Evolutionary conservation across 2,329 filamentous ascomycete species (phyloP), one percentile per base, ranked within the genome.

Genomic region (Thielaviopsis musarum): DNA sequence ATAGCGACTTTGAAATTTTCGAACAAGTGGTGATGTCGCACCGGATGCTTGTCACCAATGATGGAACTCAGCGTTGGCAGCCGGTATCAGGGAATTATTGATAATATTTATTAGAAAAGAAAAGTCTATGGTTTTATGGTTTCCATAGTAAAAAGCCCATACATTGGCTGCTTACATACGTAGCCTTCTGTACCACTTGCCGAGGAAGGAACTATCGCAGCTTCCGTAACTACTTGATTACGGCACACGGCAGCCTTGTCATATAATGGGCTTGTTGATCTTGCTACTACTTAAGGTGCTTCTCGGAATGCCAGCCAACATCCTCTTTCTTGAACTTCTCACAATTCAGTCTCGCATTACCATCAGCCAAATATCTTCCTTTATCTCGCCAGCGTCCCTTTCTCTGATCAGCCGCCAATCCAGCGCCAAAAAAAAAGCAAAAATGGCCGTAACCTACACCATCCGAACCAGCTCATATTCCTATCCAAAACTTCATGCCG

Each of bases 381-480:
- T 21, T n/a, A 12, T 10, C n/a, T 21, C 45, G 7, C n/a, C 45
- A 19, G 7, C 19, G 45, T 21, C 45, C 30, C 9, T 5, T 34
- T 34, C 30, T 34, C 30, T 12, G 10, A 34, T 10, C 6, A 34
- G 30, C 30, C 30, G 10, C 9, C 30, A 10, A 34, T 12, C 30
- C 30, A 34, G 30, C 10, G 30, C 30, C 30, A 34, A 26, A 34
- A 21, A n/a, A 10, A 4, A 45, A 17, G 15, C 17, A 17, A 49
- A 19, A 21, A 59, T 59, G 57, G 5, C 52, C 15, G 17, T 51
- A 24, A 34, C 38, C 13, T 59, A 59, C 57, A 55, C 52, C 17
- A 2, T 59, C 15, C 52, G 57, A 34, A 59, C 57, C 24, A 59
- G 52, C 10, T 28, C 52, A 38, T 59, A 52, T 45, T 26, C 45